Evolutionary conservation across 768 basidiomycete genomes (phyloP), one percentile per base, ranked within the genome.

Genomic region (Lactarius akahatsu): DNA sequence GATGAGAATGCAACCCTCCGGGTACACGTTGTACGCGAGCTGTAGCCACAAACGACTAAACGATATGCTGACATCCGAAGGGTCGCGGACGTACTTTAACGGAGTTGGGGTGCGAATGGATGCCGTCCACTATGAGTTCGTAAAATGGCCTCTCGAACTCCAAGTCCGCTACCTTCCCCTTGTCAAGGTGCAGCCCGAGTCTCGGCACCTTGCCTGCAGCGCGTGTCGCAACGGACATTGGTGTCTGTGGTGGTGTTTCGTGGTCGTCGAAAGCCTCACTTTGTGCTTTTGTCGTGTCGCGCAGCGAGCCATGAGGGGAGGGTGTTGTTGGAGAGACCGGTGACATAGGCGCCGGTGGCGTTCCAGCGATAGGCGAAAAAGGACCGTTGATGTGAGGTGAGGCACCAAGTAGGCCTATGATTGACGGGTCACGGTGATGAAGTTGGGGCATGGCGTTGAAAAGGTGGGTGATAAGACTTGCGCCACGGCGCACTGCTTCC

Each of bases 371-470:
- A 18, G 78, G 77, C 2, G 80, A 77, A 61, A 78, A 75, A 0
- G 76, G 76, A 6, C 81, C 78, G 28, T 81, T 81, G 43, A 86
- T 76, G 72, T 85, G 82, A 1, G 88, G 90, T 16, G 88, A 89
- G 47, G 92, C 85, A 32, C 92, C 92, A 61, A 96, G 78, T 9
- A 96, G 82, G 32, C 94, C 94, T 63, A 96, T 93, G 72, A 96
- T 92, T 13, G 91, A 91, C 13, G 94, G 94, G 74, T 95, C 93
- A 40, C 94, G 85, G 74, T 96, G 94, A 74, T 96, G 90, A 45
- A 92, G 76, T 71, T 90, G 91, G 16, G 91, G 91, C 93, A 94
- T 94, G 8, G 93, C 92, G 70, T 96, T 96, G 86, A 94, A 95
- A 30, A 96, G 80, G 76, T 96, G 94, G 0, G 94, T 96, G 70